Conservation (phyloP, 345 rosid genomes). For the Aquilaria sinensis region DNA sequence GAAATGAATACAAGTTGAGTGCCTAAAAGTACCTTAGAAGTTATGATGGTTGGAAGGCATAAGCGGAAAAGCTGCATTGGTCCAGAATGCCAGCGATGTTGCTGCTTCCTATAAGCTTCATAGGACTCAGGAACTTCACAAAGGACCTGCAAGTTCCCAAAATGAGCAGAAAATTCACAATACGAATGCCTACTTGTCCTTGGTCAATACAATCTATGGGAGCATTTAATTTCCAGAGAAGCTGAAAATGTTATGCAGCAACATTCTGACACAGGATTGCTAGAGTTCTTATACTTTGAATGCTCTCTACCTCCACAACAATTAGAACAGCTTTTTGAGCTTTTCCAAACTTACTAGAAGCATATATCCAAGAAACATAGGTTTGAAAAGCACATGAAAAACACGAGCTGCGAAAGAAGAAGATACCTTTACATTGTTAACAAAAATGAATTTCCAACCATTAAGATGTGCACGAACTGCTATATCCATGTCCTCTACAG, state of each 20-base stretch:
- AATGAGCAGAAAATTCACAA: too few relatives aligned
- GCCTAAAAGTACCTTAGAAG: slow-evolving; percentile 48
- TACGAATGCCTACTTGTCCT: not conserved
- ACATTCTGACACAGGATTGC: not conserved
- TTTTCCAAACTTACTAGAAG: too few relatives aligned
- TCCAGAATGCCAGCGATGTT: slow-evolving; percentile 94
- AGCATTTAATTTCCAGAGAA: not conserved
- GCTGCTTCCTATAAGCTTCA: slow-evolving; percentile 92
- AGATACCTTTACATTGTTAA: slow-evolving; percentile 71
- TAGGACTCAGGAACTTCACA: slow-evolving; percentile 88
- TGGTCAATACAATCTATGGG: slow-evolving; percentile 2
- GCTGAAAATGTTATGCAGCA: not conserved
- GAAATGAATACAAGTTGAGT: slow-evolving; percentile 6
- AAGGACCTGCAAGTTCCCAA: slow-evolving; percentile 43
- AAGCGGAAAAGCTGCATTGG: slow-evolving; percentile 91
- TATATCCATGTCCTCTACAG: slow-evolving; percentile 88
- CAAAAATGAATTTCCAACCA: slow-evolving; percentile 85
- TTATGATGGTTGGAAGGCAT: slow-evolving; percentile 69
- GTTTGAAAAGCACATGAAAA: too few relatives aligned
- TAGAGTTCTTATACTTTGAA: not conserved
- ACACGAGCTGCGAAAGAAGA: not conserved
- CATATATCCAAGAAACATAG: not conserved
- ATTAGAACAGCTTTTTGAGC: not conserved
- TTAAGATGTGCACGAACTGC: slow-evolving; percentile 85
- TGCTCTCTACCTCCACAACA: not conserved